Evolutionary conservation across 2,329 filamentous ascomycete genomes (phyloP).

Genomic region (Arthrinium puccinioides): DNA sequence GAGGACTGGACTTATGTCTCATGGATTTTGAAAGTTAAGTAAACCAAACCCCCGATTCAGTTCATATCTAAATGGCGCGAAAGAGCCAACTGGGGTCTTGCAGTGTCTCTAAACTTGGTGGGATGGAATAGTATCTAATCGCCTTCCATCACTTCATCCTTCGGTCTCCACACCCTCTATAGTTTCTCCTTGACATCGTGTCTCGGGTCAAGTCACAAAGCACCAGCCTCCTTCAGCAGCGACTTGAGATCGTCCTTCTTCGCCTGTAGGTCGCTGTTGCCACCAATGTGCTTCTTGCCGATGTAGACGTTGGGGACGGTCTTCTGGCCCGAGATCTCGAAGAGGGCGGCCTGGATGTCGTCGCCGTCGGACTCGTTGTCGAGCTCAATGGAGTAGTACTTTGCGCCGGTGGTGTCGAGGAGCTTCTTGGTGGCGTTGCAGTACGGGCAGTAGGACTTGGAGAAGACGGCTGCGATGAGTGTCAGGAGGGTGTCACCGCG

Average conservation of each 20-base stretch:
- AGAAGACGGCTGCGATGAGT: conserved; percentile 68
- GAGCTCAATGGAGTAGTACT: conserved; percentile 72
- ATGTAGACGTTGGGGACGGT: conserved; percentile 98
- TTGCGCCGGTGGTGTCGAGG: conserved; percentile 62
- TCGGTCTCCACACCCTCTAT: no score
- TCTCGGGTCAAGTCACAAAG: conserved; percentile 48
- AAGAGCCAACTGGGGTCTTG: no score
- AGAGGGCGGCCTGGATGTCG: conserved; percentile 76
- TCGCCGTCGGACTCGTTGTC: conserved; percentile 77
- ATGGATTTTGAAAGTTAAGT: no score
- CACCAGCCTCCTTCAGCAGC: conserved; percentile 58
- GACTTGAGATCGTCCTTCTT: conserved; percentile 57
- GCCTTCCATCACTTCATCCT: no score
- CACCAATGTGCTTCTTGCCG: conserved; percentile 82
- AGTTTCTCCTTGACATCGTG: no score
- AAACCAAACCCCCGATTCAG: no score
- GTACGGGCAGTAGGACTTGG: conserved; percentile 95
- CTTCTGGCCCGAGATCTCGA: conserved; percentile 72
- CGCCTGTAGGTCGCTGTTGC: conserved; percentile 81
- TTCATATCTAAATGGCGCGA: no score
- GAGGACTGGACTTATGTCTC: no score
- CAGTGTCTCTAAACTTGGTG: no score
- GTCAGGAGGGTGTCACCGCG: neutral
- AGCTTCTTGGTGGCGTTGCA: conserved; percentile 73
- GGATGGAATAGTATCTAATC: no score